Conservation (phyloP, 306 rosid species). For the Ammopiptanthus mongolicus region DNA sequence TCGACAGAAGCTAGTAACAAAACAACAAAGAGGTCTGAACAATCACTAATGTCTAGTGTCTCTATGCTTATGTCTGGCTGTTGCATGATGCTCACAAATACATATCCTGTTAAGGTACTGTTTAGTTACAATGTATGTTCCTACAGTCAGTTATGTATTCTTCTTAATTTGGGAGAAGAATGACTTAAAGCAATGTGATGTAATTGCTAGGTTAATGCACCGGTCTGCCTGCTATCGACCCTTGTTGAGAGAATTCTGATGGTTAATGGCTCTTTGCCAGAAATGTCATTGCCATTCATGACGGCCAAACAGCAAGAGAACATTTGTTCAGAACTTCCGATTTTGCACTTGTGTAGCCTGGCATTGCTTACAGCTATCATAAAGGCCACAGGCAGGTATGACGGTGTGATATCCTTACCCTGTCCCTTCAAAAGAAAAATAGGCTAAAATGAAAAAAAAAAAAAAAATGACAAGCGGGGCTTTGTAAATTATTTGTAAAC, state of each 20-base stretch:
- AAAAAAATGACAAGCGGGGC: neutral
- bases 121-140: conserved; percentile 13
- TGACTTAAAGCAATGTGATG: neutral
- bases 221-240: conserved; percentile 49
- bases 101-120: conserved; percentile 73
- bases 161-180: conserved; percentile 1
- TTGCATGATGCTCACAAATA: conserved; percentile 62
- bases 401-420: neutral
- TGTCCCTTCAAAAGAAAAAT: conserved; percentile 3
- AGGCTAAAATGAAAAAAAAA: neutral
- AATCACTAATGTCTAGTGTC: conserved; percentile 35
- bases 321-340: conserved; percentile 83
- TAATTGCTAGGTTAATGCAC: conserved; percentile 59
- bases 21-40: conserved; percentile 41
- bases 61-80: conserved; percentile 65
- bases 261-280: conserved; percentile 72
- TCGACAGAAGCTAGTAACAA: conserved; percentile 29
- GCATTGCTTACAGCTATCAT: conserved; percentile 65
- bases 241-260: conserved; percentile 71
- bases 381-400: conserved; percentile 69
- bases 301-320: conserved; percentile 72
- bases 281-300: conserved; percentile 53
- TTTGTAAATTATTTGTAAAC: neutral
- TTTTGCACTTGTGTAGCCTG: conserved; percentile 57
- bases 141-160: neutral